These are phyloP conservation scores for Senecio squalidus DNA, from an alignment of 140 eudicot genomes.

Conservation along the genomic window DNA sequence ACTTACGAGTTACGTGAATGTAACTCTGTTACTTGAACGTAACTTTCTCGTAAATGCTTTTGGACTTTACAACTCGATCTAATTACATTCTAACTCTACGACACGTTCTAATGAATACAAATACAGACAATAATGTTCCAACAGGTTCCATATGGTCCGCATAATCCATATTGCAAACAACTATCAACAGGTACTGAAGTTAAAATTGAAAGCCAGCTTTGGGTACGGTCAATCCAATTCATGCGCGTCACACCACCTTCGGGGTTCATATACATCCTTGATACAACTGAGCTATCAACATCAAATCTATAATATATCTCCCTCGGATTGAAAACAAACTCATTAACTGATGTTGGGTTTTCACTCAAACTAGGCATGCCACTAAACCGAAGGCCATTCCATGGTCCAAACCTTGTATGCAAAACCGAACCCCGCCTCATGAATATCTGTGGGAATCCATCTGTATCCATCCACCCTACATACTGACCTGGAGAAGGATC, in stretches of 20 bases:
- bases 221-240: constrained; percentile 10
- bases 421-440: not conserved
- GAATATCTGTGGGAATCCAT: constrained; percentile 3
- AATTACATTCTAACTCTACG: too few species aligned
- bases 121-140: too few species aligned
- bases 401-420: constrained; percentile 8
- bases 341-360: not conserved
- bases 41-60: too few species aligned
- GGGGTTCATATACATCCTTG: constrained; percentile 7
- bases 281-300: not conserved
- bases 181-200: not conserved
- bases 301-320: constrained; percentile 11
- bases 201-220: constrained; percentile 8
- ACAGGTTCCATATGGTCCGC: constrained; percentile 28
- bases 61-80: too few species aligned
- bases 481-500: constrained; percentile 7
- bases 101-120: too few species aligned
- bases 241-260: constrained; percentile 3
- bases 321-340: not conserved
- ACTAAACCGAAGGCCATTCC: constrained; percentile 11
- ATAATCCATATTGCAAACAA: constrained; percentile 14
- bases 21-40: too few species aligned
- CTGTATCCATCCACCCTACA: not conserved
- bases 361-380: constrained; percentile 14
- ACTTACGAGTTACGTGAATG: too few species aligned